Base-by-base conservation (phyloP, 495 filamentous ascomycete species). In the Penicillium egyptiacum region DNA sequence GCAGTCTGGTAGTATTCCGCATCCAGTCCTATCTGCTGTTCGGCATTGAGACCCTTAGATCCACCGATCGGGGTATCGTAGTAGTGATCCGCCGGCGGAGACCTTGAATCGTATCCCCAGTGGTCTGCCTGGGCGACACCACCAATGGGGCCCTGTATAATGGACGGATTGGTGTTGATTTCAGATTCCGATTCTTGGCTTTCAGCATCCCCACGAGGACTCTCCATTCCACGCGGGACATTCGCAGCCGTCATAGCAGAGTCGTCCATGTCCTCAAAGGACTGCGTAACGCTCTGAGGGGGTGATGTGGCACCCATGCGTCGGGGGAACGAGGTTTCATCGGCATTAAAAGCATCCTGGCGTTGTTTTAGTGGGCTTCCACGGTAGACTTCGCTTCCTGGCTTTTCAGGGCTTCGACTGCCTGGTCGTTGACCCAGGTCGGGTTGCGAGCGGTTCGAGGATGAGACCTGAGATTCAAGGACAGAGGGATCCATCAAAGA, bases 401-500 rank as follows among this genome's bases (percentile, higher is more conserved):
- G 56, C 46, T 66, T 67, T 44, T 64, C 59, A 25, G 63, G 53
- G 49, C 60, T 63, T 44, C 67, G 47, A 47, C 61, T 62, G 26
- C 44, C 56, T 30, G 64, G 26, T 52, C 72, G 74, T 33, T 66
- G 64, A 5, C 62, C 51, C 4, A 70, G 58, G 22, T 75, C 68
- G 3, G 59, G 63, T 45, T 76, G 70, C 1, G 75, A 77, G 14
- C 69, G 70, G 49, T 65, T 71, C 17, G 60, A 61, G 20, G 75
- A 79, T 17, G 53, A 47, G 11, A 75, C 12, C 39, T 71, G 71
- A 4, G 71, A 70, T 35, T 75, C 73, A 26, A 79, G 57, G n/a
- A 86, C 79, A 3, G 91, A 93, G 9, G 86, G 88, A 33, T 95
- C 89, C 45, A 91, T 82, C 9, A 97, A 78, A 8, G 91, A 95